Evolutionary conservation across 192 early-diverging fungal species (phyloP).

Genomic region (Gaertneriomyces sp.): DNA sequence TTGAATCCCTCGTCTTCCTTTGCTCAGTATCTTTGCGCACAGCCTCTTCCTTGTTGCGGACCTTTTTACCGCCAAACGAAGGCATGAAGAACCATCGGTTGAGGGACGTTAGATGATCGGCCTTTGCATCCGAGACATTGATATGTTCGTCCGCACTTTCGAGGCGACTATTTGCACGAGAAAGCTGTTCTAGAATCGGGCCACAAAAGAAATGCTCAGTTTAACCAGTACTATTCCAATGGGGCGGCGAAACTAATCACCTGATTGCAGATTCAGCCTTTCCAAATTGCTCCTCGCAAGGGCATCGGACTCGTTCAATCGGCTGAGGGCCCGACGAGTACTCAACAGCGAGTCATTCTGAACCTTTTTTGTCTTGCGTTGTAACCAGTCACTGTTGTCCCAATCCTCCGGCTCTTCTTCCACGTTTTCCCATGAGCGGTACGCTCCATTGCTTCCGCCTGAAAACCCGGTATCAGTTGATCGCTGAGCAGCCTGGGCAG

Average conservation of each 20-base stretch:
- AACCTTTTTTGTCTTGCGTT: constrained; percentile 39
- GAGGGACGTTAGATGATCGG: constrained; percentile 48
- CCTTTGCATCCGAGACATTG: constrained; percentile 44
- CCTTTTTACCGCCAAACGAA: constrained; percentile 48
- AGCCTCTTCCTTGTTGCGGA: constrained; percentile 36
- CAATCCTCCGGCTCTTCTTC: constrained; percentile 32
- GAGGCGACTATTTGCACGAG: constrained; percentile 36
- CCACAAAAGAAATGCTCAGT: neutral
- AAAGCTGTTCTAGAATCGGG: constrained; percentile 42
- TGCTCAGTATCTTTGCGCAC: constrained; percentile 20
- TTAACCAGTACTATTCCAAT: too few relatives aligned
- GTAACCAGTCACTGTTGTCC: constrained; percentile 43
- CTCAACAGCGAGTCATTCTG: constrained; percentile 46
- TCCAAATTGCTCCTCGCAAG: constrained; percentile 31
- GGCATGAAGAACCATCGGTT: constrained; percentile 52
- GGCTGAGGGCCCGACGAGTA: constrained; percentile 43
- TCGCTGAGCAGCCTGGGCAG: constrained; percentile 33
- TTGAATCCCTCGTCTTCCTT: constrained; percentile 6
- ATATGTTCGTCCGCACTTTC: constrained; percentile 40
- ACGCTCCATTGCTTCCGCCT: neutral
- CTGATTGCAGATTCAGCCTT: constrained; percentile 41
- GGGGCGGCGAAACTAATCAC: constrained; percentile 14
- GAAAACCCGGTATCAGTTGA: neutral
- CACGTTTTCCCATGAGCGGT: constrained; percentile 29
- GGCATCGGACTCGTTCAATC: constrained; percentile 39